Evolutionary conservation across 306 rosid species (phyloP).

Genomic region (Vigna reflexopilosa): DNA sequence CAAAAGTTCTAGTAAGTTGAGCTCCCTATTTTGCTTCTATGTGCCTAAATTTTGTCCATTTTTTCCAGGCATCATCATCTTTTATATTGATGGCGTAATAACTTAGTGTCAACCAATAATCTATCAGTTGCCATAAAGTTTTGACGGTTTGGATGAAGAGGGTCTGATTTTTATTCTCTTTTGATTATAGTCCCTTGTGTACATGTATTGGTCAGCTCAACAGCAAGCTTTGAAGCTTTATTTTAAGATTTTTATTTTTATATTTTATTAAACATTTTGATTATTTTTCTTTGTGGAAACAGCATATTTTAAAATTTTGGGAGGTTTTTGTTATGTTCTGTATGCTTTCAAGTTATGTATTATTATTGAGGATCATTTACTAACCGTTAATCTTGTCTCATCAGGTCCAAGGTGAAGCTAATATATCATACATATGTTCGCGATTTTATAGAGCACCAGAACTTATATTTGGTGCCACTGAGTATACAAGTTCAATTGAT

Average conservation of each 20-base stretch:
- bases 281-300: background rate
- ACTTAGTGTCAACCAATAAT: constrained; percentile 22
- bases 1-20: constrained; percentile 85
- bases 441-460: constrained; percentile 98
- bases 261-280: background rate
- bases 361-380: constrained; percentile 29
- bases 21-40: constrained; percentile 32
- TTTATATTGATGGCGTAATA: background rate
- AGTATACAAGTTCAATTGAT: constrained; percentile 93
- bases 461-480: constrained; percentile 96
- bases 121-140: background rate
- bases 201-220: constrained; percentile 20
- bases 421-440: constrained; percentile 93
- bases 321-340: constrained; percentile 12
- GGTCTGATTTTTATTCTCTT: background rate
- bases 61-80: background rate
- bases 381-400: constrained; percentile 36
- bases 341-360: constrained; percentile 20
- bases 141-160: background rate
- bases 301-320: background rate
- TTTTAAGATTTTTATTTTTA: background rate
- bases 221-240: background rate
- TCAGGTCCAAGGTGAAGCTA: constrained; percentile 92
- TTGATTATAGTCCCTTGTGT: background rate
- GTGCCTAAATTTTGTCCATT: background rate